These are phyloP conservation scores for Streptanthus diversifolius DNA, from an alignment of 345 rosid species.

Conservation along the genomic window DNA sequence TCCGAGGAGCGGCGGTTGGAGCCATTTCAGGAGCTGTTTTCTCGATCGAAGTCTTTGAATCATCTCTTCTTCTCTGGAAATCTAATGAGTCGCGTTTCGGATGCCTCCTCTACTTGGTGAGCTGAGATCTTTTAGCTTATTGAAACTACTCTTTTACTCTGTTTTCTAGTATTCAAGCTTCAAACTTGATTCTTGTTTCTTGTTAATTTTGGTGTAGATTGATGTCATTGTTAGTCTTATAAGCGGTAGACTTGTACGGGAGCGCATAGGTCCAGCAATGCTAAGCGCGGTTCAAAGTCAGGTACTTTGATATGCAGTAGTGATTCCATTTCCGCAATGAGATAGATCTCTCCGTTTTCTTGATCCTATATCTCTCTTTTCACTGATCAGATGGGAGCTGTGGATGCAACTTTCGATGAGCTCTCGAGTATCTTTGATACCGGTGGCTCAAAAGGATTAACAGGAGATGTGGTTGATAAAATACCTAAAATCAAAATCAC, in stretches of 20 bases:
- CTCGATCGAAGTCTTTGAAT: conserved; percentile 97
- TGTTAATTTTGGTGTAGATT: conserved; percentile 48
- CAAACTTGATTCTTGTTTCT: conserved; percentile 1
- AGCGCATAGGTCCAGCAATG: conserved; percentile 98
- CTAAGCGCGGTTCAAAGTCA: conserved; percentile 98
- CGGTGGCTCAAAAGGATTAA: conserved; percentile 65
- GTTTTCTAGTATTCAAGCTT: not conserved
- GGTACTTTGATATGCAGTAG: conserved; percentile 39
- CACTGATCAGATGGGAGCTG: conserved; percentile 81
- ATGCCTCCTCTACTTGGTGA: conserved; percentile 92
- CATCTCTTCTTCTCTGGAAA: conserved; percentile 93
- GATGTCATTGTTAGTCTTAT: conserved; percentile 97
- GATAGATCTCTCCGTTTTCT: not conserved
- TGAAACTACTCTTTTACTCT: not conserved
- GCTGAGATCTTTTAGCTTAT: conserved; percentile 21
- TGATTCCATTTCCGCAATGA: not conserved
- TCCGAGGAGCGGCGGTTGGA: conserved; percentile 95
- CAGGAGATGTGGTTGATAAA: conserved; percentile 73
- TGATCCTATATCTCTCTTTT: not conserved
- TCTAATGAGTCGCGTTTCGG: conserved; percentile 89
- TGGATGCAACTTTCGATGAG: conserved; percentile 74
- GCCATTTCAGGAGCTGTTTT: conserved; percentile 99
- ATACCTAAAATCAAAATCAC: conserved; percentile 82
- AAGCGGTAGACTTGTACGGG: conserved; percentile 97
- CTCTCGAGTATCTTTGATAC: conserved; percentile 83